Percentiles rank a stretch among this genome's conserved stretches.
phyloP scores from a whole-genome alignment of 257 asterid genomes.

The Scutellaria barbata region DNA sequence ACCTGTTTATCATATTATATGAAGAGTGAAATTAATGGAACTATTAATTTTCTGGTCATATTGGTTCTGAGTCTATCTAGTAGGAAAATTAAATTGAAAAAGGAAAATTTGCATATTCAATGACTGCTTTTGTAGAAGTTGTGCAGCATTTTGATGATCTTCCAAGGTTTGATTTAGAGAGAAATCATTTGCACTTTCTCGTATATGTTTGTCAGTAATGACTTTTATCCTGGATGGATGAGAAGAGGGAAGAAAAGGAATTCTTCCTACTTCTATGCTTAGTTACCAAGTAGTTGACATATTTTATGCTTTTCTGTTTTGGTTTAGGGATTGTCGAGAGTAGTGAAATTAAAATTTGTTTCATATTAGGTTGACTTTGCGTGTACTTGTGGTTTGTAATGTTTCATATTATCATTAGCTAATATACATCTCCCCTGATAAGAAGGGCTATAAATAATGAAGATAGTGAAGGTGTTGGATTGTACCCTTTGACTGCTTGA shows the following conservation, averaged over 20 bases:
- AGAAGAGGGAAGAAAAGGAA: not conserved
- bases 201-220: conserved; percentile 8
- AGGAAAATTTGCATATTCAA: not conserved
- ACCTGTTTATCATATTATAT: not conserved
- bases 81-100: not conserved
- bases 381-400: too few species aligned
- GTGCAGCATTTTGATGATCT: conserved; percentile 18
- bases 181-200: conserved; percentile 7
- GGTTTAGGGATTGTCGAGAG: not conserved
- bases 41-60: conserved; percentile 12
- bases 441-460: not conserved
- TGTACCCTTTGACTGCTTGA: not conserved
- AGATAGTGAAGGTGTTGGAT: not conserved
- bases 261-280: not conserved
- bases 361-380: not conserved
- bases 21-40: conserved; percentile 18
- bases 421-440: too few species aligned
- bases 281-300: not conserved
- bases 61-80: not conserved
- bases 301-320: not conserved
- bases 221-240: conserved; percentile 17
- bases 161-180: not conserved
- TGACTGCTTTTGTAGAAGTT: conserved; percentile 3
- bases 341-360: not conserved
- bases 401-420: too few species aligned